Evolutionary conservation across 179 eudicot genomes (phyloP), one percentile per base, ranked within the genome.

Genomic region (Amaranthus tricolor): DNA sequence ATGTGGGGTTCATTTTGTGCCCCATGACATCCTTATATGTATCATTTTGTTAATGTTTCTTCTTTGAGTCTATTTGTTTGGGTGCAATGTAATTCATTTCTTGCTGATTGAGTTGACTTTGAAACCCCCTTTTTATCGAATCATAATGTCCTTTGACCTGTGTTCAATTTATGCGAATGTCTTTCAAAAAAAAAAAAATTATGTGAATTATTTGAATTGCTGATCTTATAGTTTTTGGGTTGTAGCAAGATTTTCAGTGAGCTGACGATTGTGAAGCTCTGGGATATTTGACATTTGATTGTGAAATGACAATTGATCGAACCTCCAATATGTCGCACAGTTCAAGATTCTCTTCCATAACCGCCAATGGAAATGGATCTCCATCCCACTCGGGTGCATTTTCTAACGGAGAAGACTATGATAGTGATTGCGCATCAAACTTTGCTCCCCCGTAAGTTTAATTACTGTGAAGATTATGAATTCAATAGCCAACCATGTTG

Each of bases 381-480:
- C 90, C 89, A 72, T 88, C 95, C 15, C 85, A 81, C 79, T 90
- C 96, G 12, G 81, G 84, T 71, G 83, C 84, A 49, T 71, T 79
- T 68, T 83, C 91, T 52, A 88, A 89, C 63, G 96, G 88, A 17
- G 99, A 95, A 67, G 98, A 90, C 78, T 95, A 95, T 71, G 99
- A 95, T 62, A 93, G 98, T 76, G 99, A 95, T 85, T 93, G 99
- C 69, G 82, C 75, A 65, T 88, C 95, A n/a, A 90, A 83, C 85
- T 95, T 93, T 31, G 98, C 95, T 45, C 99, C 98, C 31, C 90
- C 89, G 99, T 95, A 75, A 87, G 97, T 81, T 78, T 68, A 54
- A 12, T 51, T 74, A 17, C 77, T 66, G 52, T 12, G 53, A 51
- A 52, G 21, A 50, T 51, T 74, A 64, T 64, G 16, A 71, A 20